Base-by-base conservation (phyloP, 331 rosid genomes). In the Saraca asoca region DNA sequence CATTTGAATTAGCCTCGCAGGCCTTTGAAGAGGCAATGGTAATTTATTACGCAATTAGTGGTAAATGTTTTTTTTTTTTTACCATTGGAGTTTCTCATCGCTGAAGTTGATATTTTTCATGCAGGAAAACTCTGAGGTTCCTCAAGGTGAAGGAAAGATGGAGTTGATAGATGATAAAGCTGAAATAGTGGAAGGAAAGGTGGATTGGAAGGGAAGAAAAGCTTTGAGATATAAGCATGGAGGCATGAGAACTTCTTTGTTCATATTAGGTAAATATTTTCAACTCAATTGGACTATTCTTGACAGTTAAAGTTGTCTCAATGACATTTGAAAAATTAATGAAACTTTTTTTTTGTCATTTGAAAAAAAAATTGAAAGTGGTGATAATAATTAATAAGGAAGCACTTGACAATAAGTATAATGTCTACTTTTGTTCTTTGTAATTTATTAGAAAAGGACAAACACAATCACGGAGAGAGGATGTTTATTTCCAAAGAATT, bases 151-250 rank as follows among this genome's bases (percentile, higher is more conserved):
- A 24, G 66, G 15, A 17, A 49, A 62, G 62, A n/a, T 11, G 42
- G 73, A 42, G 20, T 11, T 0, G 9, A 46, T 37, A 55, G 58
- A 83, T 57, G 73, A 70, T 73, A 80, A 80, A 73, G 49, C 20
- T 59, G 87, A 76, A 49, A 8, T 80, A 31, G 15, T 14, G 15
- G 91, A 87, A 69, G 93, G 82, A 51, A 89, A 92, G 79, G 88
- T 87, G 69, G 98, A 92, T 60, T 89, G 98, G 98, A 89, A 85
- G 76, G 96, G 96, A 82, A 93, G 91, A 66, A 24, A 56, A 13
- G 98, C 94, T 72, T 46, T 80, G 45, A 89, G 77, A 52, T 13
- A 79, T 70, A 75, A 79, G 60, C 96, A 93, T 78, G 98, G 98
- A 12, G 98, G 98, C 24, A 44, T 63, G 57, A 74, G 16, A 78